These are phyloP conservation scores for Yarrowia phangngaensis DNA, from an alignment of 805 yeast genomes.

Conservation along the genomic window DNA sequence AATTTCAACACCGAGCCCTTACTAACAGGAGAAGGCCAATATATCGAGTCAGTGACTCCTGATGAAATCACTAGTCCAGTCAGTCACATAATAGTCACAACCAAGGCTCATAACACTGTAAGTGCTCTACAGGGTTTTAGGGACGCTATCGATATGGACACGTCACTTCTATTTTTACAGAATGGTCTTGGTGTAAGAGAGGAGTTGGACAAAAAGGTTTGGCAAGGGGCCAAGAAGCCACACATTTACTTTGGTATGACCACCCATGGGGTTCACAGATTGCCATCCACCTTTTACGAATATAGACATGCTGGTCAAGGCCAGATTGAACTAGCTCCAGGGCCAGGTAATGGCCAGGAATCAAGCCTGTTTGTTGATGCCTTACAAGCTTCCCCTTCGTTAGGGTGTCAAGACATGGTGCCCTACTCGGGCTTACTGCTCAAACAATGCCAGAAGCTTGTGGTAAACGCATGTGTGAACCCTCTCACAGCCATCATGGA, in stretches of 20 bases:
- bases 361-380: constrained; percentile 14
- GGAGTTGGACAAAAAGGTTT: constrained; percentile 46
- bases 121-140: constrained; percentile 57
- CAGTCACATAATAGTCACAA: constrained; percentile 62
- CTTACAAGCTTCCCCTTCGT: constrained; percentile 24
- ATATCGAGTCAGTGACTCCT: constrained; percentile 30
- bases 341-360: constrained; percentile 43
- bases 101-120: constrained; percentile 73
- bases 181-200: constrained; percentile 78
- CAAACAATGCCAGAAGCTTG: constrained; percentile 69
- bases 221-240: constrained; percentile 54
- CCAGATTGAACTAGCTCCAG: constrained; percentile 52
- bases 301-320: constrained; percentile 73
- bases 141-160: constrained; percentile 46
- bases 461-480: constrained; percentile 79
- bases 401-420: constrained; percentile 31
- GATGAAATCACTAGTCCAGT: constrained; percentile 38
- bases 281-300: constrained; percentile 42
- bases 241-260: constrained; percentile 68
- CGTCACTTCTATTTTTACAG: constrained; percentile 68
- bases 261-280: constrained; percentile 74
- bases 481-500: constrained; percentile 75
- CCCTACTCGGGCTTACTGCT: constrained; percentile 48
- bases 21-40: constrained; percentile 27
- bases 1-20: constrained; percentile 28